Conservation (phyloP, 2,329 filamentous ascomycete genomes). For the Colletotrichum lupini region DNA sequence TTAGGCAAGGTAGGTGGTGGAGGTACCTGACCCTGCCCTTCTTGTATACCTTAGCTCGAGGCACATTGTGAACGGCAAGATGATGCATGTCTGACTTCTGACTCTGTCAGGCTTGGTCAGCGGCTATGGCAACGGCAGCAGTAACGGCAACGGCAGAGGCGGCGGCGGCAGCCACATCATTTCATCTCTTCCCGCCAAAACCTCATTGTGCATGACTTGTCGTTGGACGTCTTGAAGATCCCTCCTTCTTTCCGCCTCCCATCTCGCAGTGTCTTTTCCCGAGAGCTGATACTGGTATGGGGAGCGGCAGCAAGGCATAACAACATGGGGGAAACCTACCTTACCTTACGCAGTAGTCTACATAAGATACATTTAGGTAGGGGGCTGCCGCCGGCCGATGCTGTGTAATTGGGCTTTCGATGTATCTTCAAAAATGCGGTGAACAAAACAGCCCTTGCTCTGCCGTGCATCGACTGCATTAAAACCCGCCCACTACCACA, state of each 20-base stretch:
- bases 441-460: constrained; percentile 21
- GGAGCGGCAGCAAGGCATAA: background rate
- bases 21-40: background rate
- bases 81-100: background rate
- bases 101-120: constrained; percentile 27
- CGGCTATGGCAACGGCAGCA: constrained; percentile 1
- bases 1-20: too few species aligned
- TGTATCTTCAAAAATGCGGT: constrained; percentile 24
- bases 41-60: background rate
- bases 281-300: background rate
- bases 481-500: too few species aligned
- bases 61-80: background rate
- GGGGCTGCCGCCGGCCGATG: background rate
- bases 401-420: background rate
- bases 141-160: constrained; percentile 21
- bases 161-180: constrained; percentile 12
- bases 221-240: background rate
- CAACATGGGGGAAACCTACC: background rate
- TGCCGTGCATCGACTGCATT: background rate
- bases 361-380: background rate
- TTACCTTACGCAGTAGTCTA: too few species aligned
- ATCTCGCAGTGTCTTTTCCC: background rate
- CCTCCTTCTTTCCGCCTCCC: background rate
- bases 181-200: background rate
- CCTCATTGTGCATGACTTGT: background rate